Conservation (phyloP, 139 green algal species). For the Axilococcus clingmanii region DNA sequence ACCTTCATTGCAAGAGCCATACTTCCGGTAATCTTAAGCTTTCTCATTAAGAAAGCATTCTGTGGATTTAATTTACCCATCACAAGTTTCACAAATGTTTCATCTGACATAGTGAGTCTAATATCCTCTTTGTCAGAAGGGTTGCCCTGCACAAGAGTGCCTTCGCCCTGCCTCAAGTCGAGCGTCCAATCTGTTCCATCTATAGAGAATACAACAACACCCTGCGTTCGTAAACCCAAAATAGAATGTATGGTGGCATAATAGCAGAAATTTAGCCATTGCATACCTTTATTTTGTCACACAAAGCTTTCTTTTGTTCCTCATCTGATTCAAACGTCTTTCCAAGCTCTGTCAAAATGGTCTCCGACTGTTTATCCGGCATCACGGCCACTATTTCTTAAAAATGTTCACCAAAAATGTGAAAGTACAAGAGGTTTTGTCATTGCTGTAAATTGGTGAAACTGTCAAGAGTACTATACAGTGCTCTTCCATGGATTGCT, state of each 20-base stretch:
- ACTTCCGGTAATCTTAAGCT: slow-evolving; percentile 74
- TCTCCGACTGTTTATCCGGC: slow-evolving; percentile 15
- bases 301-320: slow-evolving; percentile 28
- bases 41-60: slow-evolving; percentile 79
- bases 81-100: slow-evolving; percentile 41
- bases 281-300: slow-evolving; percentile 50
- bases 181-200: slow-evolving; percentile 62
- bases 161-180: slow-evolving; percentile 52
- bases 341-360: slow-evolving; percentile 42
- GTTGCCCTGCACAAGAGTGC: slow-evolving; percentile 21
- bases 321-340: slow-evolving; percentile 35
- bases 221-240: slow-evolving; percentile 25
- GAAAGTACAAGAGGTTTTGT: neutral
- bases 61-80: slow-evolving; percentile 76
- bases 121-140: slow-evolving; percentile 44
- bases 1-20: slow-evolving; percentile 84
- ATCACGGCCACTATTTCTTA: neutral
- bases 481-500: too few relatives aligned
- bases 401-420: neutral
- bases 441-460: neutral
- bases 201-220: slow-evolving; percentile 74
- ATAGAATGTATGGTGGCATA: neutral
- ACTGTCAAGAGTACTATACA: too few relatives aligned
- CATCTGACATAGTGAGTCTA: slow-evolving; percentile 61
- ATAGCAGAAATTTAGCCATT: neutral